Conservation (phyloP, 2,329 filamentous ascomycete genomes). For the Arthrinium puccinioides region DNA sequence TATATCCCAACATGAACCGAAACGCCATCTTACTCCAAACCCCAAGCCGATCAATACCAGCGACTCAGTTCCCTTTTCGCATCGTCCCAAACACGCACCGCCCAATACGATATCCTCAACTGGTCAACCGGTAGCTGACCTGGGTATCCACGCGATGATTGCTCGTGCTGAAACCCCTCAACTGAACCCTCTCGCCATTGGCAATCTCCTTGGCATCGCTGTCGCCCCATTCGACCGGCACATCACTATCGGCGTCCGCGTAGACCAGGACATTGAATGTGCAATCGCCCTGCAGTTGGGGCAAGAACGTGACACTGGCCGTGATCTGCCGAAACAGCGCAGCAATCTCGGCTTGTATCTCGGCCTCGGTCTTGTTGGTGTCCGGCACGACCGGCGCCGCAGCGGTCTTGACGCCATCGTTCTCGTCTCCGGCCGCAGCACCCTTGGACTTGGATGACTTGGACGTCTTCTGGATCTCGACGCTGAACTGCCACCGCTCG, state of each 20-base stretch:
- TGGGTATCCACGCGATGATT: conserved; percentile 92
- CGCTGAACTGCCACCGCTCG: conserved; percentile 97
- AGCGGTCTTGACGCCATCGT: conserved; percentile 13
- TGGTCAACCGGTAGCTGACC: conserved; percentile 74
- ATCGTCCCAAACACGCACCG: no score
- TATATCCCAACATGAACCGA: no score
- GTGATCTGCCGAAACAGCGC: conserved; percentile 97
- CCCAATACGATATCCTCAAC: no score
- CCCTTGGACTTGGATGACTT: conserved; percentile 46
- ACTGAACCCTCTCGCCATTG: conserved; percentile 89
- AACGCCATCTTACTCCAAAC: no score
- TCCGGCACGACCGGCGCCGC: conserved; percentile 13
- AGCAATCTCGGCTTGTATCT: conserved; percentile 94
- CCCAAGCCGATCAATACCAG: no score
- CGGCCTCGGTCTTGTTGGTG: conserved; percentile 79
- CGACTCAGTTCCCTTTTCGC: no score
- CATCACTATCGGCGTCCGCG: conserved; percentile 91
- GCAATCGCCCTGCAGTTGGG: conserved; percentile 88
- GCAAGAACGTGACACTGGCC: conserved; percentile 92
- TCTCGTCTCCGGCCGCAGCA: conserved; percentile 28
- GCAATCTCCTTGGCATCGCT: conserved; percentile 95
- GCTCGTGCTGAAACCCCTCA: conserved; percentile 92
- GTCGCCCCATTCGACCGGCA: conserved; percentile 97
- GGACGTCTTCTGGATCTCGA: conserved; percentile 31
- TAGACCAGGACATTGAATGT: conserved; percentile 99